A percentile compares a stretch with the other conserved stretches of the same genome.
Evolutionary conservation across 495 filamentous ascomycete species (phyloP).

Genomic region (Venustampulla echinocandica): DNA sequence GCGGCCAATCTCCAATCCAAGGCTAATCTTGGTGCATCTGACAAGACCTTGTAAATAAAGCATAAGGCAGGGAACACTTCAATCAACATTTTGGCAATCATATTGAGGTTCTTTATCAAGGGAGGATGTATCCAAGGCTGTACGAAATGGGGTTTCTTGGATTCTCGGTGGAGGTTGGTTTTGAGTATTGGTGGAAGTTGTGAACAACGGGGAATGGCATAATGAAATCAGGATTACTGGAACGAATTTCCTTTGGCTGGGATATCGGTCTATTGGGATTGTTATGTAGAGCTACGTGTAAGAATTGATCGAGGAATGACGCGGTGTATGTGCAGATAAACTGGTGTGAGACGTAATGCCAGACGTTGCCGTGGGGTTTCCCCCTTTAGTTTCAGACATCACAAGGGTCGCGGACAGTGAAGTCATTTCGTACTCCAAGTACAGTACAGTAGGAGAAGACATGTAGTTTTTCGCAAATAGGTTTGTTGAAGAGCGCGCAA

Average conservation of each 20-base stretch:
- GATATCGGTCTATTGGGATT: conserved; percentile 7
- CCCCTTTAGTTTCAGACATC: too few species aligned
- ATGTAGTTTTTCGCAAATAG: too few species aligned
- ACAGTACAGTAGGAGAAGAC: too few species aligned
- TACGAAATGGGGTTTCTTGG: conserved; percentile 1
- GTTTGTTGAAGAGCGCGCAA: too few species aligned
- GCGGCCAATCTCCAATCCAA: conserved; percentile 85
- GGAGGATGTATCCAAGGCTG: background rate
- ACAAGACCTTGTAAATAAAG: conserved; percentile 37
- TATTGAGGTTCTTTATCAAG: conserved; percentile 1
- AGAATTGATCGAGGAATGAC: background rate
- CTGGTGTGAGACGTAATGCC: background rate
- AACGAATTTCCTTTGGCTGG: conserved; percentile 16
- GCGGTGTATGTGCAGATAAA: background rate
- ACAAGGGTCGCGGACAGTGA: too few species aligned
- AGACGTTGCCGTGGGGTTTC: too few species aligned
- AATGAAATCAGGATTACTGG: conserved; percentile 15
- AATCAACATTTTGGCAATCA: conserved; percentile 7
- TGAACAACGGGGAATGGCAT: conserved; percentile 7
- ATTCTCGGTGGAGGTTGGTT: background rate
- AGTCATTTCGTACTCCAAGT: too few species aligned
- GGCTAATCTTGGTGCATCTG: conserved; percentile 64
- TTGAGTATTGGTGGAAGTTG: conserved; percentile 9
- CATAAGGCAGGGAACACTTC: too few species aligned
- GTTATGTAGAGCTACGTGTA: conserved; percentile 12